Base-by-base conservation (phyloP, 495 filamentous ascomycete species). In the Glutinoglossum americanum region DNA sequence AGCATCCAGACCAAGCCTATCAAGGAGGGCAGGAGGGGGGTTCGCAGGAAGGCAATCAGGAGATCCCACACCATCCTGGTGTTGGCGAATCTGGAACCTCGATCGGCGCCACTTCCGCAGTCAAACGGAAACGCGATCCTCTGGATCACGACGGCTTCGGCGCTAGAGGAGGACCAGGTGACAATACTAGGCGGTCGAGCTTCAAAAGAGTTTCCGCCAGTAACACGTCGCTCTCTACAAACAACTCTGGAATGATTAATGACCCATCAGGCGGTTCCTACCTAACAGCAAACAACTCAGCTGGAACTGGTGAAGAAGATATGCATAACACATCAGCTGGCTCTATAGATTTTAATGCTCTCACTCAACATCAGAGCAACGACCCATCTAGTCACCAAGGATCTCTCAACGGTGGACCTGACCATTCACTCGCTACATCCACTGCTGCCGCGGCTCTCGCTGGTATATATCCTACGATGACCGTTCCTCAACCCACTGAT, bases 371-470 rank as follows among this genome's bases (percentile, higher is more conserved):
- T 23, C 26, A 48, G 26, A 25, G 51, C 19, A 17, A 11, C 28
- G 57, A 59, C 28, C 53, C 37, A 19, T 17, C 59, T 3, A 28
- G 41, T 1, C 55, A 54, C 19, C 57, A 55, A 56, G 56, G 61
- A 45, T 54, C 60, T 17, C 60, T 51, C 37, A 51, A 54, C 27
- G 57, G 60, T 0, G 63, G 59, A 10, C 41, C 51, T 32, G 27
- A 60, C 32, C 25, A 30, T 27, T 39, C 59, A 21, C 35, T 60
- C 48, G 77, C 80, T 3, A 68, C 63, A 56, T 69, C 71, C n/a
- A 83, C 77, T 53, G 83, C 82, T 30, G 81, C 81, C 25, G 82
- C 82, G 19, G 83, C 82, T n/a, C 77, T 82, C 28, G 71, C 80
- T 30, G 80, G 79, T 54, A 74, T 78, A 63, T 83, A 81, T 65